phyloP scores from a whole-genome alignment of 129 eudicot genomes.

The Smallanthus sonchifolius region DNA sequence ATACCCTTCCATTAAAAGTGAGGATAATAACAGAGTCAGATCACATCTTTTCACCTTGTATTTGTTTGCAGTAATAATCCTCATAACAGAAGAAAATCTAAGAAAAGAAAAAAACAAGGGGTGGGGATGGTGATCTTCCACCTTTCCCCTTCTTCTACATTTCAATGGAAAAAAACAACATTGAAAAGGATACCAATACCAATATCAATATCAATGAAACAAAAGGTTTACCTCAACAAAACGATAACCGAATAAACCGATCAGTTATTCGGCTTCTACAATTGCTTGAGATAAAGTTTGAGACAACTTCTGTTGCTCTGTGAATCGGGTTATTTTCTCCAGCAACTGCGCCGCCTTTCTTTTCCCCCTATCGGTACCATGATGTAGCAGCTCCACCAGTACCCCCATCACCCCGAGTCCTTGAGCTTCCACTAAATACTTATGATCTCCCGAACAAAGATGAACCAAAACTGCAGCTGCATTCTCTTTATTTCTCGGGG shows the following conservation, averaged over 20 bases:
- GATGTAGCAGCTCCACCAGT: conserved; percentile 46
- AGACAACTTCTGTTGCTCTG: conserved; percentile 56
- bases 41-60: conserved; percentile 10
- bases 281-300: conserved; percentile 33
- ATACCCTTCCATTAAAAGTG: conserved; percentile 49
- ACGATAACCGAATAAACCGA: not conserved
- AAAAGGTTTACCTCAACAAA: conserved; percentile 5
- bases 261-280: conserved; percentile 8
- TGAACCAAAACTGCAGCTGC: conserved; percentile 90
- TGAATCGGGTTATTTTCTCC: conserved; percentile 63
- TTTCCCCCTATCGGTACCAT: conserved; percentile 87
- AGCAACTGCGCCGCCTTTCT: conserved; percentile 76
- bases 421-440: conserved; percentile 57
- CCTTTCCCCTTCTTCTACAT: conserved; percentile 35
- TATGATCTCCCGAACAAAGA: conserved; percentile 65
- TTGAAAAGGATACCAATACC: conserved; percentile 12
- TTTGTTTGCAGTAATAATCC: conserved; percentile 17
- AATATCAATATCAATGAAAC: conserved; percentile 16
- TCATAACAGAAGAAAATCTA: conserved; percentile 6
- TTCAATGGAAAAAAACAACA: conserved; percentile 21
- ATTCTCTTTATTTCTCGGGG: conserved; percentile 85
- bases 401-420: conserved; percentile 60
- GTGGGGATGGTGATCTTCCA: conserved; percentile 53
- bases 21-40: conserved; percentile 37
- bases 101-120: conserved; percentile 23